Conservation (phyloP, 306 rosid species). For the Fragaria ananassa region DNA sequence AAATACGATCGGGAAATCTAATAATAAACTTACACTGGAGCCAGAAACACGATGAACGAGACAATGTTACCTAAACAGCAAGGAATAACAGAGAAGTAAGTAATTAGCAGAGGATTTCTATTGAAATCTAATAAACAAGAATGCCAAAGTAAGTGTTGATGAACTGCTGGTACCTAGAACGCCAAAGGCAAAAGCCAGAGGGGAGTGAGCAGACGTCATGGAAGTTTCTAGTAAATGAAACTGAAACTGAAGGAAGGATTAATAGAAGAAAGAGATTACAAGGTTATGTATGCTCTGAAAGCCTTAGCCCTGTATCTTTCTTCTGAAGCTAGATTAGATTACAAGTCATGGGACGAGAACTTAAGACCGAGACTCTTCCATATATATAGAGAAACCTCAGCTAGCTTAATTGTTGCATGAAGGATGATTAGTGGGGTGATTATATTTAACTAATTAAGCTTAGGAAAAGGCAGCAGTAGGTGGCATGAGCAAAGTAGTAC, state of each 20-base stretch:
- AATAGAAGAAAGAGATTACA: constrained; percentile 12
- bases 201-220: constrained; percentile 35
- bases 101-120: neutral
- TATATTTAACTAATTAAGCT: constrained; percentile 19
- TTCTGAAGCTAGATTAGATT: constrained; percentile 5
- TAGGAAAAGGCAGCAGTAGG: constrained; percentile 21
- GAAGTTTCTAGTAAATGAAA: neutral
- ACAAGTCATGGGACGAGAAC: constrained; percentile 38
- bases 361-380: constrained; percentile 7
- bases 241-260: constrained; percentile 14
- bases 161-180: constrained; percentile 48
- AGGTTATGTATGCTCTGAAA: neutral
- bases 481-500: constrained; percentile 22
- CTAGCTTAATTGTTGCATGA: constrained; percentile 29
- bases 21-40: constrained; percentile 67
- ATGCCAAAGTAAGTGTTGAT: neutral
- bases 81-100: neutral
- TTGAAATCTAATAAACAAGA: neutral
- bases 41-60: constrained; percentile 79
- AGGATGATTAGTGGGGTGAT: constrained; percentile 22
- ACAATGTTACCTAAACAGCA: constrained; percentile 54
- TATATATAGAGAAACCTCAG: constrained; percentile 42
- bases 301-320: constrained; percentile 9
- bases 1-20: neutral
- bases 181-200: constrained; percentile 51